phyloP scores from a whole-genome alignment of 805 yeast genomes.

The Debaryomyces prosopidis region DNA sequence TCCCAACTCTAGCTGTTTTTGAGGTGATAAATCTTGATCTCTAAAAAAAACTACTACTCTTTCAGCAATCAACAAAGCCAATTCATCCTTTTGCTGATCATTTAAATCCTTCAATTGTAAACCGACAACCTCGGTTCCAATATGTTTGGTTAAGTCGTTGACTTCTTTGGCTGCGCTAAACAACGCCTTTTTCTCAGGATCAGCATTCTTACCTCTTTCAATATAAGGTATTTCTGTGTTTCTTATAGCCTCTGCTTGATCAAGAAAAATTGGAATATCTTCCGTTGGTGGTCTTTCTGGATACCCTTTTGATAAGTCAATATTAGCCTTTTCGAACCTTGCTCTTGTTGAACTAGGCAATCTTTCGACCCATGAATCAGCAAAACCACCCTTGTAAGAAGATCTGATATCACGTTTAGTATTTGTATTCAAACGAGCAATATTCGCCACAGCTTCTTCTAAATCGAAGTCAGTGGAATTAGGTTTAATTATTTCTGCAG shows the following conservation, averaged over 20 bases:
- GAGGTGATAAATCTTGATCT: constrained; percentile 33
- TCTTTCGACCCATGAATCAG: constrained; percentile 14
- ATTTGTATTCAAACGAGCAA: constrained; percentile 1
- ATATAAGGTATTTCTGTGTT: constrained; percentile 21
- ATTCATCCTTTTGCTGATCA: constrained; percentile 29
- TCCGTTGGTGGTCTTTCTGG: constrained; percentile 22
- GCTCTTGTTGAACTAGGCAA: constrained; percentile 22
- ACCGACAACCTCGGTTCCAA: constrained; percentile 32
- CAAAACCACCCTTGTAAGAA: constrained; percentile 7
- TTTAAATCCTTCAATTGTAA: constrained; percentile 26
- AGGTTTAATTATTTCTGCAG: not conserved
- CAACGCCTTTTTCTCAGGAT: constrained; percentile 31
- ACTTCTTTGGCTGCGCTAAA: constrained; percentile 31
- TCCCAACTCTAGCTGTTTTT: constrained; percentile 29
- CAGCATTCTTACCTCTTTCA: constrained; percentile 30
- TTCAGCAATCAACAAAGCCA: constrained; percentile 29
- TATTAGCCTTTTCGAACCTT: constrained; percentile 23
- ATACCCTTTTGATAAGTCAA: constrained; percentile 28
- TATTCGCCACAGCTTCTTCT: constrained; percentile 5
- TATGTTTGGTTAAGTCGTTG: constrained; percentile 22
- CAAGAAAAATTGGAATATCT: constrained; percentile 27
- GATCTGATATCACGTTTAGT: constrained; percentile 1
- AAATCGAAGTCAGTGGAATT: not conserved
- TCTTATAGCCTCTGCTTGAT: constrained; percentile 27
- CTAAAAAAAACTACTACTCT: constrained; percentile 31